phyloP scores from a whole-genome alignment of 768 basidiomycete species.

The Kwoniella botswanensis region DNA sequence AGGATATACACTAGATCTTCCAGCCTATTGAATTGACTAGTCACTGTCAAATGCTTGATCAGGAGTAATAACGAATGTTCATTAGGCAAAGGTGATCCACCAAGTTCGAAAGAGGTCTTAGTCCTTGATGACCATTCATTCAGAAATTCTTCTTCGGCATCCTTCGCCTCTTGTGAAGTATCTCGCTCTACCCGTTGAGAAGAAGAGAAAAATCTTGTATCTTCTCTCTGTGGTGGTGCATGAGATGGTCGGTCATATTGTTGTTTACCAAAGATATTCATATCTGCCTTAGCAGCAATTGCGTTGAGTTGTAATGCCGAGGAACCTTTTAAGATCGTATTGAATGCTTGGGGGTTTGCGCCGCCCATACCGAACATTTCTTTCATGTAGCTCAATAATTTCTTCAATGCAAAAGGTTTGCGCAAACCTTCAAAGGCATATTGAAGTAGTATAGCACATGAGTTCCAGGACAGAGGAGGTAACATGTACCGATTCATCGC shows the following conservation, averaged over 20 bases:
- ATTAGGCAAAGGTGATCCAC: constrained; percentile 12
- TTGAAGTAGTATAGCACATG: constrained; percentile 40
- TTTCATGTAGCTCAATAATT: constrained; percentile 39
- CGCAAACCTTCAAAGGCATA: constrained; percentile 38
- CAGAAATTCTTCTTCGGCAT: background rate
- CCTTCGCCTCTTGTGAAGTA: background rate
- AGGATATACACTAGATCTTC: constrained; percentile 25
- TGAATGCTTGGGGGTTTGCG: constrained; percentile 28
- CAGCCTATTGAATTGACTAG: constrained; percentile 26
- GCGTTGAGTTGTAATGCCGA: constrained; percentile 23
- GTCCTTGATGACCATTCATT: background rate
- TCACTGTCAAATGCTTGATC: constrained; percentile 28
- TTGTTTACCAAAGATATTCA: constrained; percentile 9
- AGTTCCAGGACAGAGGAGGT: constrained; percentile 37
- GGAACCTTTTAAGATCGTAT: constrained; percentile 27
- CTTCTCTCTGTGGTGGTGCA: constrained; percentile 1
- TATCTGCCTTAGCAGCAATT: constrained; percentile 26
- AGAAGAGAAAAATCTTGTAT: constrained; percentile 10
- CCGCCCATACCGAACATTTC: constrained; percentile 29
- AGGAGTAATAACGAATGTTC: constrained; percentile 15
- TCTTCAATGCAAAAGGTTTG: constrained; percentile 19
- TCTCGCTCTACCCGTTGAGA: background rate
- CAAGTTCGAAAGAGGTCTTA: background rate
- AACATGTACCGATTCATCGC: constrained; percentile 33
- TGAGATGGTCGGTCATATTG: constrained; percentile 16